phyloP scores from a whole-genome alignment of 2,329 filamentous ascomycete genomes.

The Keithomyces neogunnii region DNA sequence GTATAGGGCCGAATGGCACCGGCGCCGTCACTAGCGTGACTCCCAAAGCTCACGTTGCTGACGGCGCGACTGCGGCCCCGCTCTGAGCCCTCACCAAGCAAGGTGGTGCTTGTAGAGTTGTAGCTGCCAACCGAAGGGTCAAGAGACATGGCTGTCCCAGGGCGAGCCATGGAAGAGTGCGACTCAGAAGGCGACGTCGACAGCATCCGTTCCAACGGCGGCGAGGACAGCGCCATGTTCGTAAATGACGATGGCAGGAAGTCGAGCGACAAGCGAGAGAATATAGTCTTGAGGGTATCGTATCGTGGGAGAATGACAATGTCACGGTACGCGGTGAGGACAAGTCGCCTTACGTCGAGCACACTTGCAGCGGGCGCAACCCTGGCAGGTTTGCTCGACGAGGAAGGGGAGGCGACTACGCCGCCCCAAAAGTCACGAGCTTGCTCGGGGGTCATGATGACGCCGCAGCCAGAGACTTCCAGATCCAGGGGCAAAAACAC shows the following conservation, averaged over 20 bases:
- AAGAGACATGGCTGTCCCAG: constrained; percentile 66
- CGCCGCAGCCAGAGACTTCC: constrained; percentile 80
- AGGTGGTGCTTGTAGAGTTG: constrained; percentile 69
- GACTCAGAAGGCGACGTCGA: constrained; percentile 44
- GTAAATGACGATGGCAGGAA: constrained; percentile 51
- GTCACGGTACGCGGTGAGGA: constrained; percentile 82
- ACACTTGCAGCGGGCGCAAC: constrained; percentile 43
- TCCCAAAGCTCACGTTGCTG: constrained; percentile 68
- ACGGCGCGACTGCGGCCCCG: constrained; percentile 69
- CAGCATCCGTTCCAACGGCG: constrained; percentile 38
- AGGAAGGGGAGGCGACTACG: constrained; percentile 38
- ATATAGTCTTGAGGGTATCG: constrained; percentile 80
- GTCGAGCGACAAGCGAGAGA: constrained; percentile 81
- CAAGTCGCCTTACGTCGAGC: constrained; percentile 81
- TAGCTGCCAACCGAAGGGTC: constrained; percentile 71
- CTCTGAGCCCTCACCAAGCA: constrained; percentile 57
- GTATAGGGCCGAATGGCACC: constrained; percentile 40
- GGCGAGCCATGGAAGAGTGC: constrained; percentile 40
- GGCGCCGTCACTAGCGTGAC: constrained; percentile 37
- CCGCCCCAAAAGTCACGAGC: constrained; percentile 87
- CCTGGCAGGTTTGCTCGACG: constrained; percentile 24
- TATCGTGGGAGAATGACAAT: constrained; percentile 81
- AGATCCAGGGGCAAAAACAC: constrained; percentile 90
- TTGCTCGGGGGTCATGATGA: constrained; percentile 68
- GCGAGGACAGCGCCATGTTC: constrained; percentile 45